Evolutionary conservation across 2,329 filamentous ascomycete species (phyloP).

Genomic region (Botrytis squamosa): DNA sequence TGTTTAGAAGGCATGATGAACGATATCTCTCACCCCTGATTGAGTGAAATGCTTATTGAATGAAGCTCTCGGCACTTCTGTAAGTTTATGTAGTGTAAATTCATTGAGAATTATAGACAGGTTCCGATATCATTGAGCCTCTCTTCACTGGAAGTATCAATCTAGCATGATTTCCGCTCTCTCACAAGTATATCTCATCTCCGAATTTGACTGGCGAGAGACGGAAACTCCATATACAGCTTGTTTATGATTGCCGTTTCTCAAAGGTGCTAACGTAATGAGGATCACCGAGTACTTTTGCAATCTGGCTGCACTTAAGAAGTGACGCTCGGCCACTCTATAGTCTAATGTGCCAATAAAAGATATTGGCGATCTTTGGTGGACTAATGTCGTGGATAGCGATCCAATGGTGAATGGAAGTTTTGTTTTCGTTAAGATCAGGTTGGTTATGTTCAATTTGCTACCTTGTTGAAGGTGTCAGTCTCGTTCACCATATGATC

Average conservation of each 20-base stretch:
- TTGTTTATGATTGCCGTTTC: not conserved
- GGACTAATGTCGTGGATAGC: not conserved
- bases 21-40: accelerated
- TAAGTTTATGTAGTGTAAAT: not conserved
- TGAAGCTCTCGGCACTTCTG: not conserved
- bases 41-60: not conserved
- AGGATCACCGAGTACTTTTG: not conserved
- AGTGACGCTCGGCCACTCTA: not conserved
- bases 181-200: not conserved
- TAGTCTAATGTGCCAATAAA: not conserved
- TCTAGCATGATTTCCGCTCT: not conserved
- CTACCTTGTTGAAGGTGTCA: too few species aligned
- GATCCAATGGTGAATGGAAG: not conserved
- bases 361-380: too few species aligned
- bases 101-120: not conserved
- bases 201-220: not conserved
- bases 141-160: accelerated
- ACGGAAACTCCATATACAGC: not conserved
- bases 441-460: too few species aligned
- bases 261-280: not conserved
- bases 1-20: not conserved
- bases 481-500: too few species aligned
- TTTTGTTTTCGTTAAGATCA: too few species aligned
- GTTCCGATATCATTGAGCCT: too few species aligned
- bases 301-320: not conserved